Conservation (phyloP, 2,329 filamentous ascomycete genomes). For the Coleophoma crateriformis region DNA sequence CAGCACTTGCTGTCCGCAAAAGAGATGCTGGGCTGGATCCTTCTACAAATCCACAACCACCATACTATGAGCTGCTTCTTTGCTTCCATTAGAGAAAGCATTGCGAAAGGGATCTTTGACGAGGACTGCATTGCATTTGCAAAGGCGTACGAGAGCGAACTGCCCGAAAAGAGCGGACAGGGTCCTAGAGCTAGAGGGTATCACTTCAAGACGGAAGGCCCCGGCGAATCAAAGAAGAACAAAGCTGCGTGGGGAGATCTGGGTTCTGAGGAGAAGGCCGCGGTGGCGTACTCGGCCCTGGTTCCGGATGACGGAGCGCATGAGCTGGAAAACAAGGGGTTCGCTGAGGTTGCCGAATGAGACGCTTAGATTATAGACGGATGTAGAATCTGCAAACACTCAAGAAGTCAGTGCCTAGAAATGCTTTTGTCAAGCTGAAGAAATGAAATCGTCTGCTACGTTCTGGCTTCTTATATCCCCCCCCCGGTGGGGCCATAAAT, state of each 20-base stretch:
- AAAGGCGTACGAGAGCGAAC: constrained; percentile 56
- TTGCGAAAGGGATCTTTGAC: constrained; percentile 56
- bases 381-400: too few relatives aligned
- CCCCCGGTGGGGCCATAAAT: too few relatives aligned
- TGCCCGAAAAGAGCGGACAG: constrained; percentile 71
- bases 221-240: constrained; percentile 62
- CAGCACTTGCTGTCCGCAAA: constrained; percentile 84
- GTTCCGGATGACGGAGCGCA: constrained; percentile 44
- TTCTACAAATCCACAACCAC: constrained; percentile 91
- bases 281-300: constrained; percentile 36
- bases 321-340: constrained; percentile 49
- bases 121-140: constrained; percentile 37
- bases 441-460: too few relatives aligned
- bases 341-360: constrained; percentile 36
- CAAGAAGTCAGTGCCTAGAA: too few relatives aligned
- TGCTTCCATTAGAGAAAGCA: constrained; percentile 56
- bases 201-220: constrained; percentile 64
- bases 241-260: constrained; percentile 60
- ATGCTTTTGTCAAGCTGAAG: too few relatives aligned
- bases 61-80: constrained; percentile 71
- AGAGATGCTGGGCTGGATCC: constrained; percentile 94
- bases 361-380: too few relatives aligned
- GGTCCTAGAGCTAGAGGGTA: constrained; percentile 79
- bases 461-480: too few relatives aligned
- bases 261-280: constrained; percentile 17